Conservation (phyloP, 2,329 filamentous ascomycete species). For the Fusarium devonianum region DNA sequence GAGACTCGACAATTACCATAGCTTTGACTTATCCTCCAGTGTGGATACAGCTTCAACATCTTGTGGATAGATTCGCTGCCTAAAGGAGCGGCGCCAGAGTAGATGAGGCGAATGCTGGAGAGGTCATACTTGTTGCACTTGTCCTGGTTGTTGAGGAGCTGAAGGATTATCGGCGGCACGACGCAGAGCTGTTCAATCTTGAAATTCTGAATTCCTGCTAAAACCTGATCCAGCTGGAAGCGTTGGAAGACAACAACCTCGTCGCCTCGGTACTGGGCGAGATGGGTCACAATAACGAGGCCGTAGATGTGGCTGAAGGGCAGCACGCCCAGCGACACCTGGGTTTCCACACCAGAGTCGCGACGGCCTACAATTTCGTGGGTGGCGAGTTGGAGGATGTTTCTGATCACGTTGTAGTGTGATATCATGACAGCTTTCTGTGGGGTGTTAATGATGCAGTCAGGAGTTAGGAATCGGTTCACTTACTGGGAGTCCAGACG, state of each 20-base stretch:
- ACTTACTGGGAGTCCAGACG: constrained; percentile 74
- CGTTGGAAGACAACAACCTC: constrained; percentile 76
- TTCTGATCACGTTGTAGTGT: constrained; percentile 79
- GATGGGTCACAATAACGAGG: constrained; percentile 73
- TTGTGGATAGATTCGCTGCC: constrained; percentile 72
- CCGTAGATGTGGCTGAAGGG: constrained; percentile 86
- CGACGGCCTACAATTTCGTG: constrained; percentile 50
- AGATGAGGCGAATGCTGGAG: constrained; percentile 14
- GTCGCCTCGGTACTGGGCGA: constrained; percentile 73
- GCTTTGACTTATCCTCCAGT: constrained; percentile 72
- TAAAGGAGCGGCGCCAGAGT: constrained; percentile 68
- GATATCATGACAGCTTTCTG: constrained; percentile 87
- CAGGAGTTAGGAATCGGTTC: accelerated
- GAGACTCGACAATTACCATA: no score
- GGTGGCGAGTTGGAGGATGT: constrained; percentile 66
- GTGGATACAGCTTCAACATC: constrained; percentile 66
- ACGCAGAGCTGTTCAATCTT: constrained; percentile 25
- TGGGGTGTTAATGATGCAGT: background rate
- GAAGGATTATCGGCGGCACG: constrained; percentile 21
- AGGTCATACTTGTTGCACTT: constrained; percentile 25
- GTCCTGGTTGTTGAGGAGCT: constrained; percentile 9
- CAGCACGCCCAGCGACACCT: constrained; percentile 68
- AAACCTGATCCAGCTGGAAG: constrained; percentile 72
- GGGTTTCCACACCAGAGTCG: constrained; percentile 48
- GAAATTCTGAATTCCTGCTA: constrained; percentile 44